Base-by-base conservation (phyloP, 2,329 filamentous ascomycete species). In the Waltergamsia citrina region DNA sequence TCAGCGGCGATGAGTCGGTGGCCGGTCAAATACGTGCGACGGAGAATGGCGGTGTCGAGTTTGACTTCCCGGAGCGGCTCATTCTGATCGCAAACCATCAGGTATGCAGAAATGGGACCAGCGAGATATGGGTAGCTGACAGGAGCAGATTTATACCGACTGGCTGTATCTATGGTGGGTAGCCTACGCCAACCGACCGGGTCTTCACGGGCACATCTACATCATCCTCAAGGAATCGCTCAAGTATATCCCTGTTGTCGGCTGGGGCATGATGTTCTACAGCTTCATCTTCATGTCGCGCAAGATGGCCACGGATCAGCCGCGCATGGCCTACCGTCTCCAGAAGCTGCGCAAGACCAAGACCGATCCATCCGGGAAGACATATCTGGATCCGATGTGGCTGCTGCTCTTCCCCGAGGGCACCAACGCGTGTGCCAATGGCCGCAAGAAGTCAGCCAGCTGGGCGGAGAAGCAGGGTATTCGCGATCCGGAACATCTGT, bases 121-220 rank as follows among this genome's bases (percentile, higher is more conserved):
- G n/a, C 8, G n/a, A 24, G 22, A n/a, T 24, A n/a, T 8, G 22
- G 22, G 22, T 8, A 24, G 43, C 41, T 33, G 47, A 41, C 22
- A 29, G 2, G 11, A 18, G 17, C 43, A 72, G 72, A 78, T 93
- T 34, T 93, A 94, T 52, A 90, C 85, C 7, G 85, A 94, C 59
- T 94, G 85, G 86, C 60, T 93, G 7, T 94, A 94, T 52, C 71
- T 94, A 7, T 94, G 86, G 86, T 94, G 86, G 86, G 79, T 86
- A 18, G 84, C 79, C n/a, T 94, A 94, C 49, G 85, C 83, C 18
- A 80, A 79, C 49, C 55, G 47, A 3, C 83, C 82, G 37, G 70
- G 72, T 34, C 85, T 86, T 74, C 83, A 92, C 48, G 86, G 87
- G 9, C 81, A 86, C 51, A 70, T 94, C 48, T 93, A 86, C 62